Percentiles rank a stretch among this genome's conserved stretches.
Evolutionary conservation across 2,329 filamentous ascomycete genomes (phyloP).

Genomic region (Microdochium nivale): DNA sequence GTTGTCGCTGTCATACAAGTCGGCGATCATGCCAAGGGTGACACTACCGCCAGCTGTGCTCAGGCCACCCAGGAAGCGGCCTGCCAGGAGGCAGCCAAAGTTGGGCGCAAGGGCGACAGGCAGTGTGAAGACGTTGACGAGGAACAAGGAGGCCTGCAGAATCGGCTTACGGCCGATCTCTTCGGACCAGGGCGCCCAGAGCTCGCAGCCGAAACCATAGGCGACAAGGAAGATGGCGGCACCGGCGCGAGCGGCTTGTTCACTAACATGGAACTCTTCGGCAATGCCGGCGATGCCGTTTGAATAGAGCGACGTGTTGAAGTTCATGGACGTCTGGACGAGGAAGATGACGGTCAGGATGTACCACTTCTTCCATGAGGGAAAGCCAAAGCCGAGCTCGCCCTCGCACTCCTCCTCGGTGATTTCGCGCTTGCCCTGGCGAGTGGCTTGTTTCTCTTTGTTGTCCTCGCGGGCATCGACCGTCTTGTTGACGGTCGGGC

Average conservation of each 20-base stretch:
- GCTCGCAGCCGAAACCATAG: conserved; percentile 80
- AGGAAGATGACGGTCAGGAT: conserved; percentile 66
- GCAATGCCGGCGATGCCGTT: conserved; percentile 59
- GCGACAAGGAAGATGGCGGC: conserved; percentile 71
- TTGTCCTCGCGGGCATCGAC: conserved; percentile 9
- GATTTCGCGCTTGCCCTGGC: conserved; percentile 17
- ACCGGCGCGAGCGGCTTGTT: conserved; percentile 61
- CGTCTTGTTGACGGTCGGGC: conserved; percentile 10
- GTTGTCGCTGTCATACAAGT: conserved; percentile 61
- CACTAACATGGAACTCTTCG: conserved; percentile 58
- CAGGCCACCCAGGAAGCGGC: conserved; percentile 61
- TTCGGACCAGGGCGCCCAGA: conserved; percentile 84
- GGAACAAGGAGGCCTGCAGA: conserved; percentile 61
- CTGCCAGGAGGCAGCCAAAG: conserved; percentile 61
- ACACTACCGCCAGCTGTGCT: conserved; percentile 66
- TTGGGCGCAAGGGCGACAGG: conserved; percentile 67
- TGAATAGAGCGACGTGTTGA: conserved; percentile 68
- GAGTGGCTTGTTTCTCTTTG: conserved; percentile 9
- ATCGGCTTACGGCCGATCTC: conserved; percentile 72
- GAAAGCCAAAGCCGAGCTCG: conserved; percentile 55
- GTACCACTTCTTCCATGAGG: conserved; percentile 59
- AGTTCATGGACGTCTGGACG: conserved; percentile 71
- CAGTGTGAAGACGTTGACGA: conserved; percentile 72
- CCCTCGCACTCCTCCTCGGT: conserved; percentile 48
- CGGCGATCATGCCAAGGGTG: conserved; percentile 67